These are phyloP conservation scores for Periconia sp. DNA, from an alignment of 2,329 filamentous ascomycete species.

Conservation along the genomic window DNA sequence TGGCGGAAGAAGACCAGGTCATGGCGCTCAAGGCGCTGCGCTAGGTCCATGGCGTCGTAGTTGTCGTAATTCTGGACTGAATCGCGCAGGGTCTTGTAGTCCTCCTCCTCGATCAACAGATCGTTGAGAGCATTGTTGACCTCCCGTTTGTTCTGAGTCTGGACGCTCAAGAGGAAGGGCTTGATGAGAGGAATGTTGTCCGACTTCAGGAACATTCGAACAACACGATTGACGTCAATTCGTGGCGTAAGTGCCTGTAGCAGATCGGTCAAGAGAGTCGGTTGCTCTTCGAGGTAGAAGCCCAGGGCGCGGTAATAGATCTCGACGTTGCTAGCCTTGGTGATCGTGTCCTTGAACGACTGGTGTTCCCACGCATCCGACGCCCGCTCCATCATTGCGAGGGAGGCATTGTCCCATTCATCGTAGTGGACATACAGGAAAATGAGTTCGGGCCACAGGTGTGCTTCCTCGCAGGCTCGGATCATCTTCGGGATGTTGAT, in stretches of 20 bases:
- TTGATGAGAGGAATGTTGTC: constrained; percentile 99
- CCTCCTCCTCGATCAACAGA: constrained; percentile 95
- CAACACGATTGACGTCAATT: constrained; percentile 98
- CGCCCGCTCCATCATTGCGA: constrained; percentile 97
- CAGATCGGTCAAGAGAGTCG: constrained; percentile 92
- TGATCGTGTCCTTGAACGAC: constrained; percentile 97
- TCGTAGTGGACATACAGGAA: constrained; percentile 99
- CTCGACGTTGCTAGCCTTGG: constrained; percentile 98
- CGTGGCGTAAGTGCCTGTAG: constrained; percentile 89
- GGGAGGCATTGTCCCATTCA: constrained; percentile 86
- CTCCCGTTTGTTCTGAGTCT: constrained; percentile 95
- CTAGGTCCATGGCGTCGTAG: constrained; percentile 93
- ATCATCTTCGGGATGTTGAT: constrained; percentile 99
- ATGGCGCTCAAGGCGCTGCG: constrained; percentile 92
- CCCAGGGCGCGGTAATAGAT: constrained; percentile 98
- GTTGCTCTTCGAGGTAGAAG: constrained; percentile 98
- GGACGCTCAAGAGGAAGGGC: constrained; percentile 95
- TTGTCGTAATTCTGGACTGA: constrained; percentile 99
- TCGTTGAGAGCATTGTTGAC: constrained; percentile 99
- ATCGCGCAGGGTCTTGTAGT: constrained; percentile 97
- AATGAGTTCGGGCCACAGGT: constrained; percentile 95
- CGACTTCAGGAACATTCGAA: constrained; percentile 97
- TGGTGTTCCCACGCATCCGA: constrained; percentile 99
- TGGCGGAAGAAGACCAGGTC: constrained; percentile 99
- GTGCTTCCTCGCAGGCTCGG: constrained; percentile 87